Percentiles rank a stretch among this genome's conserved stretches.
Conservation (phyloP, 139 green algal species). For the Volvox africanus region DNA sequence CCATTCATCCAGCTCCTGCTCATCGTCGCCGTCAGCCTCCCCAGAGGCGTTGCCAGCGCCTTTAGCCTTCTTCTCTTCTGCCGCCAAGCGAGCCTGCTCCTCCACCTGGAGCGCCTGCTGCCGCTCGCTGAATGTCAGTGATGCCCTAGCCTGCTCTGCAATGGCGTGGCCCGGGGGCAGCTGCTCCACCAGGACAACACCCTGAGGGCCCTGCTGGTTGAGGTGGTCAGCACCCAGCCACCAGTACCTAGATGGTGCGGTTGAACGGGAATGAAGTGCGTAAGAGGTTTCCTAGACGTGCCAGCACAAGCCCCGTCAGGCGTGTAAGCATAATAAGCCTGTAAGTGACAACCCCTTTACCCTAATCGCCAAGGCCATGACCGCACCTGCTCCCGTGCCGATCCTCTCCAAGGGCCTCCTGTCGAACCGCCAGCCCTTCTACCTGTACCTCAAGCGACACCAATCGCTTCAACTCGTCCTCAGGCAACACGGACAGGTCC, state of each 20-base stretch:
- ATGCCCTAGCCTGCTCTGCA: background rate
- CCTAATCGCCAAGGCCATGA: no score
- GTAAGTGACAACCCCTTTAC: no score
- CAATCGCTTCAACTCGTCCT: slow-evolving; percentile 59
- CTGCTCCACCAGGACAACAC: slow-evolving; percentile 32
- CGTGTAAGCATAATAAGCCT: no score
- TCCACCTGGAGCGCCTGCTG: background rate
- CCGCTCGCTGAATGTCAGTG: background rate
- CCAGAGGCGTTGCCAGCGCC: background rate
- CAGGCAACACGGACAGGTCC: slow-evolving; percentile 43
- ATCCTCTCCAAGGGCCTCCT: slow-evolving; percentile 68
- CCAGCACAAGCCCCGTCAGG: no score
- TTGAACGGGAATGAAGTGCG: no score
- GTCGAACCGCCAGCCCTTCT: slow-evolving; percentile 45
- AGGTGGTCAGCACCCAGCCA: slow-evolving; percentile 37
- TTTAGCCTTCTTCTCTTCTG: background rate
- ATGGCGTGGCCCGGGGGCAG: background rate
- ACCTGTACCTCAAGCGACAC: slow-evolving; percentile 60
- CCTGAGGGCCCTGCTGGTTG: background rate
- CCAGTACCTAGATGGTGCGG: slow-evolving; percentile 27
- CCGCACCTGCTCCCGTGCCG: slow-evolving; percentile 74
- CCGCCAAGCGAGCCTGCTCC: slow-evolving; percentile 15
- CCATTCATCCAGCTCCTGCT: slow-evolving; percentile 31
- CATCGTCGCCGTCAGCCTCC: background rate
- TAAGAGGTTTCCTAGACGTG: no score